Base-by-base conservation (phyloP, 768 basidiomycete species). In the Tylopilus balloui region DNA sequence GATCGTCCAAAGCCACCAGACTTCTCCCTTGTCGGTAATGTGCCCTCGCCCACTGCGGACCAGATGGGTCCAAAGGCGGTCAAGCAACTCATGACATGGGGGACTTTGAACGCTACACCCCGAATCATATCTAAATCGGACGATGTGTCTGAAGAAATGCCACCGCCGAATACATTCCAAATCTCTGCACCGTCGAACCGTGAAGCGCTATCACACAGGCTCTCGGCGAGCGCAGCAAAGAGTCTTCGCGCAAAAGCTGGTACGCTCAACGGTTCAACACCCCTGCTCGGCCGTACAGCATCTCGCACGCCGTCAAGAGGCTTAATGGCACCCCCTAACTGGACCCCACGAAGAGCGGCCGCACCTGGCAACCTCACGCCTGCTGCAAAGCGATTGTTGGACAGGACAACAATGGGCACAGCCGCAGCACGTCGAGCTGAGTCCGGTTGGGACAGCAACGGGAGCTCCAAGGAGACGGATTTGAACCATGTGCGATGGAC, bases 1-100 rank as follows among this genome's bases (percentile, higher is more conserved):
- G 88, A 90, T 72, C 80, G 74, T 40, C 81, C 80, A 15, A 76
- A 69, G 55, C 80, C 81, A 10, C 78, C 84, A 5, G 72, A 71
- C 12, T 92, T 90, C 64, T 75, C 85, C 3, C 82, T 96, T 17
- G 84, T 99, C 19, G 84, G 92, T 13, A 80, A 81, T 47, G 68
- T 95, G 10, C 95, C 96, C 3, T 91, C 93, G 0, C 93, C 93
- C 2, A 88, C 87, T 7, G 84, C 92, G 0, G 78, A 83, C 6
- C 76, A 89, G 59, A 78, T 97, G 39, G 90, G 89, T 1, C 81
- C 92, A 2, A 72, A 76, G 5, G 88, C 90, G 1, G 77, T 98
- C 44, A 92, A 92, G 60, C 86, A 97, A 57, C 79, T 99, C 14
- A 92, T 98, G 87, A 99, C 96, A 12, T 94, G 92, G 92, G 96